Base-by-base conservation (phyloP, 2,329 filamentous ascomycete species). In the Pseudogymnoascus sp. region DNA sequence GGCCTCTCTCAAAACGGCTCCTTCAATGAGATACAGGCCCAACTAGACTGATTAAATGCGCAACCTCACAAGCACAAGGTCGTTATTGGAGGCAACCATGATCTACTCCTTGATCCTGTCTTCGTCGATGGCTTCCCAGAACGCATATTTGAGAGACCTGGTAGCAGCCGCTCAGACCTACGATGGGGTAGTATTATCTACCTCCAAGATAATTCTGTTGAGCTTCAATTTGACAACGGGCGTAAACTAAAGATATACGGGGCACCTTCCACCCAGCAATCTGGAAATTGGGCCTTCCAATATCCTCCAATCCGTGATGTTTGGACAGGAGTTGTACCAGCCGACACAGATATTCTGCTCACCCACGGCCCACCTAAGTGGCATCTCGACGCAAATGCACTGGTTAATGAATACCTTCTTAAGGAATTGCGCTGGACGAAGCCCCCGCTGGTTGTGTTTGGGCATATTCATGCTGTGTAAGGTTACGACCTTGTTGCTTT, bases 21-120 rank as follows among this genome's bases (percentile, higher is more conserved):
- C 6, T 82, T 85, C 0, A 78, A 79, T 9, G 88, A 91, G 66
- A 87, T 97, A 63, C 91, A 96, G 77, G 79, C 77, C n/a, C 88
- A 95, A 70, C 80, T 97, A 46, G 84, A 96, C 77, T 97, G 91
- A 91, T 80, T 97, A 14, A 83, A 80, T 59, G 78, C 79, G 2
- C 82, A 93, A 7, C 89, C 90, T 0, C 91, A 96, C 72, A 77
- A 78, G 36, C 82, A 96, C 74, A 96, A 96, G 75, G 80, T 97
- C 23, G 83, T 93, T 36, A 86, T 97, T 34, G 85, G 86, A 37
- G 93, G 93, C 0, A 97, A 97, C 72, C 93, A 97, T 74, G 93
- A 97, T 72, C 88, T 85, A 69, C 96, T 86, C 78, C 89, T 96
- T 65, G 93, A 96, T 74, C 79, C 83, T 23, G 12, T 46, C 11